phyloP scores from a whole-genome alignment of 495 filamentous ascomycete species.

The Penicillium salamii region DNA sequence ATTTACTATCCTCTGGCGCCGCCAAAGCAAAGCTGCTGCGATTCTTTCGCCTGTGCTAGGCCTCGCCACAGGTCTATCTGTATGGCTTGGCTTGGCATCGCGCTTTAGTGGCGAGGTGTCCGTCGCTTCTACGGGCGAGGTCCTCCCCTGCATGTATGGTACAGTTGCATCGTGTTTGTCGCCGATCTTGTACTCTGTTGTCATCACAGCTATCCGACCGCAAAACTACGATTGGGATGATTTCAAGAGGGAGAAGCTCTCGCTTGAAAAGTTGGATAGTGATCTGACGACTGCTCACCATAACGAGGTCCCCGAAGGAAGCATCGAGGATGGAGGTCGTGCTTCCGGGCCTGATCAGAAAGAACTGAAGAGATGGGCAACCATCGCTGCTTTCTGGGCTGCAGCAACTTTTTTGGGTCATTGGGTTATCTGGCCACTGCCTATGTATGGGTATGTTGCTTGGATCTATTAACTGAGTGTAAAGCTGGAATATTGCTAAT shows the following conservation, averaged over 20 bases:
- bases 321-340: slow-evolving; percentile 7
- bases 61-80: slow-evolving; percentile 38
- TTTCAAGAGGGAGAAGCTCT: slow-evolving; percentile 35
- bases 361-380: slow-evolving; percentile 35
- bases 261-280: slow-evolving; percentile 28
- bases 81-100: slow-evolving; percentile 47
- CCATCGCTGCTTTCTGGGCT: slow-evolving; percentile 37
- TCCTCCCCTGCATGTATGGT: slow-evolving; percentile 44
- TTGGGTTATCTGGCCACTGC: slow-evolving; percentile 41
- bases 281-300: slow-evolving; percentile 22
- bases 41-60: slow-evolving; percentile 44
- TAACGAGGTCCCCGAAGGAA: not conserved
- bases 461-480: too few relatives aligned
- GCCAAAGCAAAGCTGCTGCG: slow-evolving; percentile 42
- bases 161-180: slow-evolving; percentile 40
- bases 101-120: slow-evolving; percentile 42
- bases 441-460: slow-evolving; percentile 42
- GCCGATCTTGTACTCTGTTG: slow-evolving; percentile 31
- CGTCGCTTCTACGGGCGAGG: slow-evolving; percentile 43
- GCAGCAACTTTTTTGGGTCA: slow-evolving; percentile 36
- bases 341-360: slow-evolving; percentile 12
- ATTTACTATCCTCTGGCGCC: slow-evolving; percentile 49
- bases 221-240: slow-evolving; percentile 36
- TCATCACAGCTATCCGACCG: slow-evolving; percentile 32
- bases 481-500: too few relatives aligned